Conservation (phyloP, 306 rosid genomes). For the Abrus pulchellus region DNA sequence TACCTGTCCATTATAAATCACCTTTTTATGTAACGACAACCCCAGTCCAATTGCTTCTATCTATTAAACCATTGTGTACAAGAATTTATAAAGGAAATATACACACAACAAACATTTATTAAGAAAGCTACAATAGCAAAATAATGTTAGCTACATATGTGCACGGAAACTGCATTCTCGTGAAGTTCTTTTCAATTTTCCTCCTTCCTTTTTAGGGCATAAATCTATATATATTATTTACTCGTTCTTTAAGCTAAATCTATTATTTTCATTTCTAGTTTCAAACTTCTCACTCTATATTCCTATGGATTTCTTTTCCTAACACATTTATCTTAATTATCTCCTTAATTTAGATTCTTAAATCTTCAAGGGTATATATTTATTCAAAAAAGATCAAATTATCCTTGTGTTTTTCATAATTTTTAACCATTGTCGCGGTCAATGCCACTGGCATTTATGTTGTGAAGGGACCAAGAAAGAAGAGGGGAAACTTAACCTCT, state of each 20-base stretch:
- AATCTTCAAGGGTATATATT: not conserved
- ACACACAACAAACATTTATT: constrained; percentile 21
- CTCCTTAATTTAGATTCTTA: not conserved
- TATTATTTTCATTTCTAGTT: too few relatives aligned
- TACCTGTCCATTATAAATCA: constrained; percentile 8
- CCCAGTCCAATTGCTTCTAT: not conserved
- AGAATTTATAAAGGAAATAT: not conserved
- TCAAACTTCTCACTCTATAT: too few relatives aligned
- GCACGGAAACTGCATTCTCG: not conserved
- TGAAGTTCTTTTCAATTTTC: not conserved
- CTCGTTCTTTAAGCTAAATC: not conserved
- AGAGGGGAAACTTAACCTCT: not conserved
- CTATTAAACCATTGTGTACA: constrained; percentile 2
- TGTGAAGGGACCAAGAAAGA: not conserved
- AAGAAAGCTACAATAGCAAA: not conserved
- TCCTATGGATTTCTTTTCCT: too few relatives aligned
- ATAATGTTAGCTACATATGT: not conserved
- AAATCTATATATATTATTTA: not conserved
- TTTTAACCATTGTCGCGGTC: too few relatives aligned
- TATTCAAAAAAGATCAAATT: not conserved
- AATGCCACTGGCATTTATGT: not conserved
- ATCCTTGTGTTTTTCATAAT: not conserved
- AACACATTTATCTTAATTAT: not conserved
- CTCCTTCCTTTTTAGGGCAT: not conserved
- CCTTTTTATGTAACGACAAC: not conserved